phyloP scores from a whole-genome alignment of 176 grass and related monocot species.

The Ensete glaucum region DNA sequence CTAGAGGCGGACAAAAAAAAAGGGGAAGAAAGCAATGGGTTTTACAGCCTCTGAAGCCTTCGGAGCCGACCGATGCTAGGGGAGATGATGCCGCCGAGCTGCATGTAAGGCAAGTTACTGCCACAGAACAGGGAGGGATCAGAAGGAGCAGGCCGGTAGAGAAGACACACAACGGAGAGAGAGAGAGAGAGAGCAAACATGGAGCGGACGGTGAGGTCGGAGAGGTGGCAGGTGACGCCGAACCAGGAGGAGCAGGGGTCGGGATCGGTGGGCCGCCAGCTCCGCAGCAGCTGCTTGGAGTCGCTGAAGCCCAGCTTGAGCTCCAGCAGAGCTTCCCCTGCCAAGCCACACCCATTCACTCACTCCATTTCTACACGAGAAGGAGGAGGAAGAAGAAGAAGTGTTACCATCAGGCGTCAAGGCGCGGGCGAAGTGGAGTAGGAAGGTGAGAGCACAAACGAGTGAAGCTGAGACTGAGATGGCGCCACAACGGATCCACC shows the following conservation, averaged over 20 bases:
- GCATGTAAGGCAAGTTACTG: constrained; percentile 94
- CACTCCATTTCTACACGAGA: background rate
- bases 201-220: constrained; percentile 92
- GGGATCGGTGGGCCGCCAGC: constrained; percentile 49
- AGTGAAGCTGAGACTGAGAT: background rate
- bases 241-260: constrained; percentile 75
- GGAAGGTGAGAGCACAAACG: background rate
- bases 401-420: constrained; percentile 60
- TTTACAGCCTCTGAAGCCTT: constrained; percentile 80
- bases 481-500: background rate
- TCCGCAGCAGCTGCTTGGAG: constrained; percentile 39
- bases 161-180: background rate
- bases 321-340: constrained; percentile 73
- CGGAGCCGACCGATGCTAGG: constrained; percentile 70
- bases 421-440: constrained; percentile 25
- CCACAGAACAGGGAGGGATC: background rate
- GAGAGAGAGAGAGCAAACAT: constrained; percentile 30
- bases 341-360: background rate
- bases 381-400: background rate
- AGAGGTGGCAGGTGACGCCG: constrained; percentile 88
- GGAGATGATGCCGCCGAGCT: constrained; percentile 73
- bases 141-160: background rate
- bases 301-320: constrained; percentile 79
- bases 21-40: background rate
- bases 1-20: background rate